Percentiles rank a stretch among this genome's conserved stretches.
Conservation (phyloP, 768 basidiomycete genomes). For the Phylloporus scabripes region DNA sequence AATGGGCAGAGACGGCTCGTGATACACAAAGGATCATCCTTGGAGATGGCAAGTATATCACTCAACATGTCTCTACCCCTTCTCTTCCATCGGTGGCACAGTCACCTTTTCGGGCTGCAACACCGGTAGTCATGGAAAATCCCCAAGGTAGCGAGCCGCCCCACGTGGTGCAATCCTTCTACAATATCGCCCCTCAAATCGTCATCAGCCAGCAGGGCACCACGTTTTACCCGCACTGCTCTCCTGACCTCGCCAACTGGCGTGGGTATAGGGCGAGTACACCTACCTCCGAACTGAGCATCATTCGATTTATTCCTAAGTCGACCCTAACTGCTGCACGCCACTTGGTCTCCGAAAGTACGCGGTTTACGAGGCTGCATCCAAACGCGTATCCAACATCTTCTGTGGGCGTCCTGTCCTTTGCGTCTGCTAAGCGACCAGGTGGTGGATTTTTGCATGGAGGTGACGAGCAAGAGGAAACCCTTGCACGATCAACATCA, state of each 20-base stretch:
- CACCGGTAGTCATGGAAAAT: conserved; percentile 1
- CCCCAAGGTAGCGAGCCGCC: conserved; percentile 1
- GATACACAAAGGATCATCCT: conserved; percentile 36
- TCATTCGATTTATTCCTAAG: conserved; percentile 25
- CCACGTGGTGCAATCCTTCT: conserved; percentile 11
- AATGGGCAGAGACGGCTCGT: conserved; percentile 31
- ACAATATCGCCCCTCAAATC: conserved; percentile 35
- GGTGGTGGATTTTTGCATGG: conserved; percentile 42
- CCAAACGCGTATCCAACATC: conserved; percentile 21
- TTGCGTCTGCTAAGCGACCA: conserved; percentile 39
- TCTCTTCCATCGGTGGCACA: conserved; percentile 2
- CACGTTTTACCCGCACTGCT: conserved; percentile 38
- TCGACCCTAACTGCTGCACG: conserved; percentile 33
- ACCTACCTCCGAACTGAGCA: conserved; percentile 9
- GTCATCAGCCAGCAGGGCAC: conserved; percentile 34
- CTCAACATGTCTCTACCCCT: conserved; percentile 19
- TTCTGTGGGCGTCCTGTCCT: conserved; percentile 38
- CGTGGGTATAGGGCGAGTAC: conserved; percentile 13
- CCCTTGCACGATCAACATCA: conserved; percentile 36
- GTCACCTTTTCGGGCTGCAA: conserved; percentile 17
- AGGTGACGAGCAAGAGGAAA: conserved; percentile 43
- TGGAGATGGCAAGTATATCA: conserved; percentile 38
- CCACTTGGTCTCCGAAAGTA: conserved; percentile 15
- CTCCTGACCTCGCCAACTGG: conserved; percentile 33
- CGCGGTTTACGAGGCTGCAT: conserved; percentile 7